These are phyloP conservation scores for Phialophora expanda DNA, from an alignment of 2,329 filamentous ascomycete species.

Conservation along the genomic window DNA sequence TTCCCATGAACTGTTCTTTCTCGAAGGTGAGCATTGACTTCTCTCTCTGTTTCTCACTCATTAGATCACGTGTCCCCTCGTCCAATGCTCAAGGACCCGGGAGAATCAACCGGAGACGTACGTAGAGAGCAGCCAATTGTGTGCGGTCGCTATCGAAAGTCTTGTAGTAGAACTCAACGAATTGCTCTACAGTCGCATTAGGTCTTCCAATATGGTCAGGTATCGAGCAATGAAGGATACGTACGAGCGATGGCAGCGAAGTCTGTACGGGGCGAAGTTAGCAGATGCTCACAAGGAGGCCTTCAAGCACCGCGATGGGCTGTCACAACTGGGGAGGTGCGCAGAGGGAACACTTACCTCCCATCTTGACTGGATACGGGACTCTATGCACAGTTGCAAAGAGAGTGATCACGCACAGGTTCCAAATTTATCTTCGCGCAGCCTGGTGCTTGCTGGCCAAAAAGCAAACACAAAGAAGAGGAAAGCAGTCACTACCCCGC, in stretches of 20 bases:
- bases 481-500: background rate
- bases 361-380: constrained; percentile 7
- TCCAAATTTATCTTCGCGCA: background rate
- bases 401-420: background rate
- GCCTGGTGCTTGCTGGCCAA: constrained; percentile 1
- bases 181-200: constrained; percentile 68
- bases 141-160: constrained; percentile 78
- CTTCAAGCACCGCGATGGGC: background rate
- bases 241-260: constrained; percentile 49
- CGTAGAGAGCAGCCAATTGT: constrained; percentile 74
- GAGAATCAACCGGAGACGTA: constrained; percentile 55
- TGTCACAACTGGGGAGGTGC: background rate
- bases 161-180: constrained; percentile 88
- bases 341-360: constrained; percentile 5
- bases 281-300: background rate
- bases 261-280: constrained; percentile 40
- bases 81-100: constrained; percentile 15
- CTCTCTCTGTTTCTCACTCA: constrained; percentile 63
- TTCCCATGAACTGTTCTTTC: constrained; percentile 69
- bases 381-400: background rate
- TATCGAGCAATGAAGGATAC: constrained; percentile 34
- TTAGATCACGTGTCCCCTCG: constrained; percentile 12
- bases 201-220: constrained; percentile 11
- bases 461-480: background rate
- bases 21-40: constrained; percentile 95